Base-by-base conservation (phyloP, 345 rosid genomes). In the Salix caprea region DNA sequence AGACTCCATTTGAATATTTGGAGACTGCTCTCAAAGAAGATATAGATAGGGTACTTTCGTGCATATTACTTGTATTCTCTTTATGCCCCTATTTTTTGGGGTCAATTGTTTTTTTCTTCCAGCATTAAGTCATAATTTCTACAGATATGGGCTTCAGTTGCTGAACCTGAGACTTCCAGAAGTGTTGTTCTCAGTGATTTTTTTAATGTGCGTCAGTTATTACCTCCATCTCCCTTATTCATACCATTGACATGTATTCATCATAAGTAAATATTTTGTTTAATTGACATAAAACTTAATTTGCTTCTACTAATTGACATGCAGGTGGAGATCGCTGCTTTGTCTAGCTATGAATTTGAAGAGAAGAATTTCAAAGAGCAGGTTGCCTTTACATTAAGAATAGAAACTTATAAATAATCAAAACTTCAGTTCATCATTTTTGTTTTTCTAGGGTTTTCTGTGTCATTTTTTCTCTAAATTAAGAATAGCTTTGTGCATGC, bases 271-370 rank as follows among this genome's bases (percentile, higher is more conserved):
- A 1, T 56, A 21, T 56, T 56, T n/a, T 56, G 26, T n/a, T 56
- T 3, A 8, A 68, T 19, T 18, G n/a, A 4, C 18, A 65, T 26
- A 30, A 21, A 18, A 76, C 37, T 26, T 56, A 56, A 56, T 56
- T n/a, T 7, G 37, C 58, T 81, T 69, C 28, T 70, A 32, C 56
- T 70, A 4, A 40, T 54, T 77, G 64, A 30, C 30, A 30, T 82
- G 78, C 76, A 82, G 85, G 80, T 79, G 56, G 82, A 79, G 75
- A 78, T 82, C 71, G 65, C 77, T 69, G 78, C 85, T 37, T 73
- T 82, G 71, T 73, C 82, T 46, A 82, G 85, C 78, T 82, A 75
- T 79, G 85, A 82, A 76, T 82, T 73, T 60, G 79, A 82, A 75
- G 82, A 79, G 76, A 69, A 82, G 24, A 77, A 76, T 65, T 82